These are phyloP conservation scores for Litsea cubeba DNA, from an alignment of 164 flowering plant genomes.

Conservation along the genomic window DNA sequence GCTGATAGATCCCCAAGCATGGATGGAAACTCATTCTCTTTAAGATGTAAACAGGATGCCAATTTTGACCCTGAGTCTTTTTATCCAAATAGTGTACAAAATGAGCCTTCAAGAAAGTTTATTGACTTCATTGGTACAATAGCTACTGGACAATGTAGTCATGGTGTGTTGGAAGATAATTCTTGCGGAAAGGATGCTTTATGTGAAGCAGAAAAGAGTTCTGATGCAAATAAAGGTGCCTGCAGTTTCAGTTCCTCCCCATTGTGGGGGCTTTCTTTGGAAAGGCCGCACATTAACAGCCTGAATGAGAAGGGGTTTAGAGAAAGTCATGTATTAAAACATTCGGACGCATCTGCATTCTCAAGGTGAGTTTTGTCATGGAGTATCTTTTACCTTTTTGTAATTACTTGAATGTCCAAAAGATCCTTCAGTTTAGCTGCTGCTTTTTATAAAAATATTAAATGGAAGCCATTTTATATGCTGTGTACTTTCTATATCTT, in stretches of 20 bases:
- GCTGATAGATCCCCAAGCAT: conserved; percentile 9
- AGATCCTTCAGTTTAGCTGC: not conserved
- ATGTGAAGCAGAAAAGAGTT: conserved; percentile 4
- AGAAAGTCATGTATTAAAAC: conserved; percentile 31
- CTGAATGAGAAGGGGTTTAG: conserved; percentile 16
- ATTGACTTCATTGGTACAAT: conserved; percentile 33
- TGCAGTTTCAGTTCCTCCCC: conserved; percentile 20
- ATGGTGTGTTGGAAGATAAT: conserved; percentile 7
- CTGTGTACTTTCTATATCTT: no score
- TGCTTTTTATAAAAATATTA: no score
- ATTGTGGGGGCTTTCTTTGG: conserved; percentile 36
- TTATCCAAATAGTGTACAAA: conserved; percentile 15
- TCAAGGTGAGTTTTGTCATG: conserved; percentile 29
- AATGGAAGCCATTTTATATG: no score
- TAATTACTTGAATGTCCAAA: not conserved
- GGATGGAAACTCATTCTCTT: conserved; percentile 9
- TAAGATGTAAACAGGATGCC: conserved; percentile 7
- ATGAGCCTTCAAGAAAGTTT: conserved; percentile 19
- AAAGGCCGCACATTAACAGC: conserved; percentile 18
- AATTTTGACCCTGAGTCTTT: conserved; percentile 5
- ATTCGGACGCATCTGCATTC: conserved; percentile 44
- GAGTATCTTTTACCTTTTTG: not conserved
- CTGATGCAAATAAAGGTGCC: conserved; percentile 1
- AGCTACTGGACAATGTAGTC: conserved; percentile 8
- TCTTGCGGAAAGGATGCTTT: conserved; percentile 1